Conservation (phyloP, 257 asterid species). For the Handroanthus guayacan region DNA sequence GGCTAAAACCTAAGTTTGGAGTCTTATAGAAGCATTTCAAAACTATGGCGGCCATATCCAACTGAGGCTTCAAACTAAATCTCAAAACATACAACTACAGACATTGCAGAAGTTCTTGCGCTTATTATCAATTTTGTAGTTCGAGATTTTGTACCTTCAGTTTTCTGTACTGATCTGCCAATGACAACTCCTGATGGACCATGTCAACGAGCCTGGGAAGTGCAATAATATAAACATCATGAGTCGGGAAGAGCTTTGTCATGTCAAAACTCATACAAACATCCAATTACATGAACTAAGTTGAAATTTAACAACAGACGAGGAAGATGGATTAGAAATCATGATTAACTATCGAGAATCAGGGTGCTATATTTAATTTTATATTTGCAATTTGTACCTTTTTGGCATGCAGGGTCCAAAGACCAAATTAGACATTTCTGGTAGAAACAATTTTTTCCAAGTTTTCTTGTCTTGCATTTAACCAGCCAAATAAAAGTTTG, state of each 20-base stretch:
- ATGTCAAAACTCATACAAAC: conserved; percentile 27
- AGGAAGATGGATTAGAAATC: conserved; percentile 9
- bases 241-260: conserved; percentile 37
- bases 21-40: conserved; percentile 18
- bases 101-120: background rate
- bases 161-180: conserved; percentile 90
- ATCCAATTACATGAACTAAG: conserved; percentile 22
- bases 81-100: conserved; percentile 12
- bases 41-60: conserved; percentile 26
- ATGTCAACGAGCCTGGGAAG: conserved; percentile 80
- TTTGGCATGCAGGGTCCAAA: conserved; percentile 10
- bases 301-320: conserved; percentile 4
- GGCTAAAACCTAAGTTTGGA: background rate
- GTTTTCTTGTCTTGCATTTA: conserved; percentile 1
- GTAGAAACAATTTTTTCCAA: background rate
- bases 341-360: background rate
- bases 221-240: conserved; percentile 35
- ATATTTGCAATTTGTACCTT: conserved; percentile 18
- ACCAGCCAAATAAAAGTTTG: conserved; percentile 13
- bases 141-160: conserved; percentile 68
- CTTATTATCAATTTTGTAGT: background rate
- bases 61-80: background rate
- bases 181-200: conserved; percentile 89
- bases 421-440: conserved; percentile 12
- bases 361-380: background rate